Conservation (phyloP, 352 stramenopile genomes). For the Paralagenidium karlingii region DNA sequence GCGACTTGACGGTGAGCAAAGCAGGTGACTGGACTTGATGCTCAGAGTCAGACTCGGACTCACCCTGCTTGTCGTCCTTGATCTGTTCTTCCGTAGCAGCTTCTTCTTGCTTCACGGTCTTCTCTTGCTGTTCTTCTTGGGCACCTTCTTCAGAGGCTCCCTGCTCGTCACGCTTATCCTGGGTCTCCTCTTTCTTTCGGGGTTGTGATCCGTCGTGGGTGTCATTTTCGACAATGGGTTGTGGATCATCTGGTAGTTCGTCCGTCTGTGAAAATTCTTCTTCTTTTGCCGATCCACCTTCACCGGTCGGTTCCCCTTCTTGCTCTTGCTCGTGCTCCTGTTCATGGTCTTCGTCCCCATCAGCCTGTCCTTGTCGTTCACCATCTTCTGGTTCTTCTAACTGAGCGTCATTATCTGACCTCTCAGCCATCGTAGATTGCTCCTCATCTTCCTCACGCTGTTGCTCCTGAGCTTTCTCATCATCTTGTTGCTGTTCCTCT, state of each 20-base stretch:
- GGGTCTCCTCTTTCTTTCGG: conserved; percentile 6
- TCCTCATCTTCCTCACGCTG: conserved; percentile 19
- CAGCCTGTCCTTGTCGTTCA: too few relatives aligned
- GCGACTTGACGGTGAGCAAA: too few relatives aligned
- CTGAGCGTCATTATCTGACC: too few relatives aligned
- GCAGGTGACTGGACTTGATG: conserved; percentile 1
- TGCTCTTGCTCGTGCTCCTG: too few relatives aligned
- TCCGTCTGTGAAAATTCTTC: too few relatives aligned
- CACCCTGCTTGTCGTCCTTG: conserved; percentile 2
- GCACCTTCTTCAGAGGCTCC: not conserved
- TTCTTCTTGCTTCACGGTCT: conserved; percentile 2
- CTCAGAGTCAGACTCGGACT: not conserved
- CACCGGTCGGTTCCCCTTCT: too few relatives aligned
- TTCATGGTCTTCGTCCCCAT: too few relatives aligned
- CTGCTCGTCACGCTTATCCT: conserved; percentile 7
- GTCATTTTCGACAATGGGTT: too few relatives aligned
- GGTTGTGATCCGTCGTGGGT: not conserved
- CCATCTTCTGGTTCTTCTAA: too few relatives aligned
- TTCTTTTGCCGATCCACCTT: too few relatives aligned
- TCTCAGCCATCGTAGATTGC: too few relatives aligned
- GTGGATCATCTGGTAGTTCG: too few relatives aligned
- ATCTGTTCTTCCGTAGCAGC: conserved; percentile 4
- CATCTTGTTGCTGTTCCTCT: conserved; percentile 25
- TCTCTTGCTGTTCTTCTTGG: conserved; percentile 2
- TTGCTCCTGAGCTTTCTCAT: conserved; percentile 23